These are phyloP conservation scores for Cucumis melo DNA, from an alignment of 306 rosid genomes.

Conservation along the genomic window DNA sequence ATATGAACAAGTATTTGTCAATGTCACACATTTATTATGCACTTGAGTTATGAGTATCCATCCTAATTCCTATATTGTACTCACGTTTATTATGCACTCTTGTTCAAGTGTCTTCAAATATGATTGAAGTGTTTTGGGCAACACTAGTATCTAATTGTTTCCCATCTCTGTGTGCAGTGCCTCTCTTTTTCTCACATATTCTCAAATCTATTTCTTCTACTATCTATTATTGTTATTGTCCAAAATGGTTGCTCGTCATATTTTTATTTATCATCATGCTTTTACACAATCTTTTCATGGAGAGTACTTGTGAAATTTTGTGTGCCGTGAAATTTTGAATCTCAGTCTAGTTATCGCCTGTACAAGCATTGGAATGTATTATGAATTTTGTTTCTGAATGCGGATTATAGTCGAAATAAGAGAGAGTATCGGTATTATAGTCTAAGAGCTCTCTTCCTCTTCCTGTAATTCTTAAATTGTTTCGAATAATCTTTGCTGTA, in stretches of 20 bases:
- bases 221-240: too few species aligned
- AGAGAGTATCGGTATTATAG: not conserved
- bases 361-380: not conserved
- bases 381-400: not conserved
- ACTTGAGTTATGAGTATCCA: not conserved
- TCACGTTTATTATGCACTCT: not conserved
- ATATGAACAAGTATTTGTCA: not conserved
- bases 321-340: not conserved
- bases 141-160: too few species aligned
- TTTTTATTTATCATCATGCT: too few species aligned
- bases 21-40: too few species aligned
- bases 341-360: not conserved
- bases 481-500: not conserved
- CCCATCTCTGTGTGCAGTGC: too few species aligned
- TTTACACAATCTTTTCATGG: too few species aligned
- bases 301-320: too few species aligned
- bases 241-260: too few species aligned
- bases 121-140: not conserved
- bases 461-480: not conserved
- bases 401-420: not conserved
- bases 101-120: not conserved
- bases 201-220: too few species aligned
- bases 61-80: not conserved
- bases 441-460: not conserved
- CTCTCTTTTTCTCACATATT: too few species aligned